Conservation (phyloP, 495 filamentous ascomycete species). For the Lophium mytilinum region DNA sequence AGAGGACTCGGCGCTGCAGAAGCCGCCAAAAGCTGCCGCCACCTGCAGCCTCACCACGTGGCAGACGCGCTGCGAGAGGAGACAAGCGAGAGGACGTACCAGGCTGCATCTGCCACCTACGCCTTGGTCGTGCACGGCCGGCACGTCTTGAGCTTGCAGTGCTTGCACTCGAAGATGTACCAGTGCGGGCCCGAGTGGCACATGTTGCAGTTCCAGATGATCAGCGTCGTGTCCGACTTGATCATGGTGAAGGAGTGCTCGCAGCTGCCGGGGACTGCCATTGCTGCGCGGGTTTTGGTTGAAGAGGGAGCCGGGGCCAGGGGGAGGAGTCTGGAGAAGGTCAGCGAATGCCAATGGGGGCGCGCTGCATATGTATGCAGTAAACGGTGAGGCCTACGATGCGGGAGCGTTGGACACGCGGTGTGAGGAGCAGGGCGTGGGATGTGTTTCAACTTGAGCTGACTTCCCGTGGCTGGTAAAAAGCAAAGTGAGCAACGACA, state of each 20-base stretch:
- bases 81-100: not conserved
- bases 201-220: constrained; percentile 70
- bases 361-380: constrained; percentile 20
- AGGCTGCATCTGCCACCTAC: constrained; percentile 21
- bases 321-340: constrained; percentile 5
- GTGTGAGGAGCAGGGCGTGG: constrained; percentile 6
- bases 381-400: constrained; percentile 8
- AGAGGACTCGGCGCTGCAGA: too few species aligned
- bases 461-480: constrained; percentile 20
- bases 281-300: constrained; percentile 23
- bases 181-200: constrained; percentile 74
- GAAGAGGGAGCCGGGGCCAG: not conserved
- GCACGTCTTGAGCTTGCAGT: constrained; percentile 71
- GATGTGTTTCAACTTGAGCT: constrained; percentile 7
- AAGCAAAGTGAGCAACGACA: constrained; percentile 17
- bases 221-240: constrained; percentile 65
- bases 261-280: constrained; percentile 59
- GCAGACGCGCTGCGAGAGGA: not conserved
- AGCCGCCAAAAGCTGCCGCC: too few species aligned
- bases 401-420: constrained; percentile 9
- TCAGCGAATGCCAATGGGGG: constrained; percentile 16
- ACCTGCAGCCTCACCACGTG: constrained; percentile 4
- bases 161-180: constrained; percentile 72
- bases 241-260: constrained; percentile 66
- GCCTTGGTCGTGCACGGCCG: constrained; percentile 55